Evolutionary conservation across 345 rosid genomes (phyloP).

Genomic region (Brassica rapa): DNA sequence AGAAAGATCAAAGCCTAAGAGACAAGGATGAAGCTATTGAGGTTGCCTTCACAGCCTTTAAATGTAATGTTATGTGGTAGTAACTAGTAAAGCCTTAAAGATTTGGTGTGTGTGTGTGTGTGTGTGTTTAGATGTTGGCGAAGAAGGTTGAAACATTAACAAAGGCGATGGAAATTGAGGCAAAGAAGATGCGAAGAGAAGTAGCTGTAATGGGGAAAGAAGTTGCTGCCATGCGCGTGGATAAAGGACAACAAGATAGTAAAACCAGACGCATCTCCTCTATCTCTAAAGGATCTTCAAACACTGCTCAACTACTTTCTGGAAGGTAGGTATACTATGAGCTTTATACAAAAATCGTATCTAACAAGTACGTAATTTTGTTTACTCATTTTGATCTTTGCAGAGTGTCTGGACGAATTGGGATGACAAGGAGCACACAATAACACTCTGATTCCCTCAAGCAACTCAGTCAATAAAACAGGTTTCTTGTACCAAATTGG

Average conservation of each 20-base stretch:
- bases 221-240: constrained; percentile 96
- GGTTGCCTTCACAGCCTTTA: constrained; percentile 46
- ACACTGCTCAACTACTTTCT: constrained; percentile 71
- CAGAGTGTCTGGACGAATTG: too few species aligned
- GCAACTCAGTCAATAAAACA: not conserved
- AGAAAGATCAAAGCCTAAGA: constrained; percentile 93
- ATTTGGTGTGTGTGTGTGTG: not conserved
- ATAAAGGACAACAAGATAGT: constrained; percentile 73
- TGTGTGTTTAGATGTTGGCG: constrained; percentile 70
- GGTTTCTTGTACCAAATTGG: not conserved
- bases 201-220: constrained; percentile 98
- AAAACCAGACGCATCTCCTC: constrained; percentile 68
- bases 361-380: too few species aligned
- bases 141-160: constrained; percentile 96
- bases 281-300: constrained; percentile 59
- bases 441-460: constrained; percentile 39
- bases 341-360: not conserved
- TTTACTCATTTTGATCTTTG: too few species aligned
- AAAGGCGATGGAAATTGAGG: constrained; percentile 98
- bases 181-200: constrained; percentile 99
- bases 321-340: constrained; percentile 57
- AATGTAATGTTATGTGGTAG: not conserved
- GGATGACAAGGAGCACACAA: constrained; percentile 80
- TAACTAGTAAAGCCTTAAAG: too few species aligned
- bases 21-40: constrained; percentile 98